Evolutionary conservation across 148 eudicot species (phyloP), one percentile per base, ranked within the genome.

Genomic region (Pouteria glomerata): DNA sequence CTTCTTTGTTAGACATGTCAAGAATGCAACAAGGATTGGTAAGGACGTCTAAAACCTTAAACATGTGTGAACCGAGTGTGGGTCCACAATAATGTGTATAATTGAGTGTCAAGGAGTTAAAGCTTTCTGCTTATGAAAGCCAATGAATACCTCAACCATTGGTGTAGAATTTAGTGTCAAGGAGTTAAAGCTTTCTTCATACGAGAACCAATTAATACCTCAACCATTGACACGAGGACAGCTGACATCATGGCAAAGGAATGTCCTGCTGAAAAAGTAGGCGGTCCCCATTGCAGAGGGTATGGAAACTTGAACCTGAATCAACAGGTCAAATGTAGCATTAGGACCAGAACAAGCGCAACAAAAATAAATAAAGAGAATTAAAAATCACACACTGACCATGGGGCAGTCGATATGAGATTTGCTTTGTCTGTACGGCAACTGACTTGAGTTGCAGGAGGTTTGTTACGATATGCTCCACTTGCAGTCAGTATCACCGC

Each of bases 241-340:
- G 97, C 85, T 31, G 99, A 90, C 99, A 96, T 96, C 99, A 96
- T 96, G 8, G 97, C 99, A 74, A 96, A 82, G 16, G 82, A 79
- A 80, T 92, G 97, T 23, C 99, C 99, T 1, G 95, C 97, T 47
- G 97, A 74, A 70, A 96, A 96, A 0, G 99, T 90, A 65, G 99
- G 99, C 23, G 99, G 92, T 47, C 99, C 99, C 99, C 99, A 96
- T 75, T 96, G 99, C 77, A 92, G 77, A 21, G 97, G 99, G 76
- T 96, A 96, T 13, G 99, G 99, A 70, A 96, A 92, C 78, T 81
- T 96, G 84, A 96, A 92, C 99, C 99, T 95, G 63, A 69, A 67
- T 24, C 16, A 33, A 37, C 13, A 6, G 15, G 69, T 57, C 55
- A 41, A 51, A 51, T 33, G 29, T n/a, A 48, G 35, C 27, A 39